Evolutionary conservation across 495 filamentous ascomycete species (phyloP), one percentile per base, ranked within the genome.

Genomic region (Penicillium goetzii): DNA sequence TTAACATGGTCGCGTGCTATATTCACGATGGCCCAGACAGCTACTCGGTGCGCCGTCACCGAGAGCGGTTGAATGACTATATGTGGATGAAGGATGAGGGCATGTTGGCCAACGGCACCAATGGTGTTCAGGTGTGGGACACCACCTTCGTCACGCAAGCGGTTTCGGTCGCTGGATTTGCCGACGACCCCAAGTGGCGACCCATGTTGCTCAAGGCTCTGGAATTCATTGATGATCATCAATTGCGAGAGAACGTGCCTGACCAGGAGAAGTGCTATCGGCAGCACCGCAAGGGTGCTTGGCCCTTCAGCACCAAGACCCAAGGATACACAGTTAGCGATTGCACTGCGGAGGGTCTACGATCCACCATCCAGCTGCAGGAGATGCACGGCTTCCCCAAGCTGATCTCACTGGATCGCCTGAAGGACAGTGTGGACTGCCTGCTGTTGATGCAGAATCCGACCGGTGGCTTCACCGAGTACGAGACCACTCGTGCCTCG

Each of bases 301-400:
- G 95, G 95, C 90, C 90, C 0, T 99, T 99, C 74, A 96, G 91
- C 72, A 99, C 88, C 64, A 90, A 86, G 70, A 86, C 86, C 23
- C 95, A 99, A 70, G 95, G 96, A 19, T 99, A 99, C 71, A 92
- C 92, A 2, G 96, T 99, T 43, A 93, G 89, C 65, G 95, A 99
- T 73, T 97, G 93, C 68, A 91, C 95, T 2, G 88, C 93, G 0
- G 95, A 99, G 79, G 96, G 87, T 3, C 74, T 98, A 15, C 96
- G 97, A 67, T 86, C 92, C 0, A 88, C 94, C 17, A 85, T 99
- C 34, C 83, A 95, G 66, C 85, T 98, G 2, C 95, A 99, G 74
- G 84, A 85, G 49, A 86, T 89, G 38, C 85, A 90, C 14, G 85
- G 86, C 4, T 98, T 89, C 76, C 92, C 92, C 0, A 81, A 82